phyloP scores from a whole-genome alignment of 116 monocot genomes.

The Cymodocea nodosa region DNA sequence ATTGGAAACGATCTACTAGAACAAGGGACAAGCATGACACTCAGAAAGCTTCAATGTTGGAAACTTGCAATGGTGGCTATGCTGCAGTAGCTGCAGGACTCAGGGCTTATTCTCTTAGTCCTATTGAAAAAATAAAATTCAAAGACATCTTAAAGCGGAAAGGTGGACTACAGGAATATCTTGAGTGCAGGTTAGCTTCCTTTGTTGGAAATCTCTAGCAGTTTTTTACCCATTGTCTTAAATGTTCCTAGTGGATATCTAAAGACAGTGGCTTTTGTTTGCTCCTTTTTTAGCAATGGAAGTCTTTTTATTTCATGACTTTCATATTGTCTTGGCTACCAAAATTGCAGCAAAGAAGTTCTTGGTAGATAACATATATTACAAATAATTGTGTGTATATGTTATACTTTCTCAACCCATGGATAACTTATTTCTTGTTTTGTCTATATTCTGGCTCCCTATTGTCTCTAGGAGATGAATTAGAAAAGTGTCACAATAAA shows the following conservation, averaged over 20 bases:
- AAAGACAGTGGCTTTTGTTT: neutral
- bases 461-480: too few relatives aligned
- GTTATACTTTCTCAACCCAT: too few relatives aligned
- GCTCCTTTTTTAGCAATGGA: neutral
- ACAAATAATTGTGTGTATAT: too few relatives aligned
- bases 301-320: too few relatives aligned
- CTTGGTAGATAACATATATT: too few relatives aligned
- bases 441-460: too few relatives aligned
- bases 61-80: constrained; percentile 15
- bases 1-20: constrained; percentile 21
- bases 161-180: constrained; percentile 83
- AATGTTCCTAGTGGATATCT: neutral
- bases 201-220: neutral
- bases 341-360: too few relatives aligned
- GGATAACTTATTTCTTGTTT: too few relatives aligned
- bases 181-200: constrained; percentile 74
- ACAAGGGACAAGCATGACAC: constrained; percentile 25
- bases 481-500: too few relatives aligned
- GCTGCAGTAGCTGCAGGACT: constrained; percentile 81
- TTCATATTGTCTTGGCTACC: too few relatives aligned
- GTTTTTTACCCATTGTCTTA: neutral
- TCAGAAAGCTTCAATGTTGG: constrained; percentile 7
- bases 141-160: constrained; percentile 86
- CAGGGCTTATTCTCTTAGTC: constrained; percentile 53
- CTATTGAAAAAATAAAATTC: constrained; percentile 91